Conservation (phyloP, 2,329 filamentous ascomycete species). For the Alternaria hordeiaustralica region DNA sequence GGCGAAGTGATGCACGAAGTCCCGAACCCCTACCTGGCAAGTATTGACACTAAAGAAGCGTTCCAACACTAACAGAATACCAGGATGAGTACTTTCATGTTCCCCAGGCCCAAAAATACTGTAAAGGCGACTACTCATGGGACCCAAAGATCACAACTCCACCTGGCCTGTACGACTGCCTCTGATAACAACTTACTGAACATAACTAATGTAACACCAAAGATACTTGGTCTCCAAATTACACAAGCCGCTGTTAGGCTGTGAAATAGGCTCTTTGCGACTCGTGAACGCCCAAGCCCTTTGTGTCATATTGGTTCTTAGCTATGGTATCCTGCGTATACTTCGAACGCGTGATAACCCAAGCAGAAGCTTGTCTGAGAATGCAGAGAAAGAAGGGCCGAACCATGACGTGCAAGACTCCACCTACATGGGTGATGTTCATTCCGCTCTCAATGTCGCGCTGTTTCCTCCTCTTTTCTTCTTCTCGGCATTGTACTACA, state of each 20-base stretch:
- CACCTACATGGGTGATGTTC: constrained; percentile 52
- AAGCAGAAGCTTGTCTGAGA: not conserved
- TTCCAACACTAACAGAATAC: not conserved
- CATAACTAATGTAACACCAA: constrained; percentile 35
- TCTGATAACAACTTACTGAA: not conserved
- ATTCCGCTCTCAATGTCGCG: constrained; percentile 78
- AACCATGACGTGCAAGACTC: constrained; percentile 18
- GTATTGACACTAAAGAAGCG: constrained; percentile 21
- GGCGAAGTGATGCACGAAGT: constrained; percentile 56
- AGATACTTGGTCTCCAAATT: constrained; percentile 54
- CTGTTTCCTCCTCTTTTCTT: constrained; percentile 93
- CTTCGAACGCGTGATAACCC: constrained; percentile 14
- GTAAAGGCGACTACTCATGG: constrained; percentile 75
- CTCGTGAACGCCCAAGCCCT: constrained; percentile 49
- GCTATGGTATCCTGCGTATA: constrained; percentile 30
- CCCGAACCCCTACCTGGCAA: constrained; percentile 65
- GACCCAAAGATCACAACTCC: constrained; percentile 98
- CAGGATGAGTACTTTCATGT: constrained; percentile 90
- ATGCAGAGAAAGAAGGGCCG: not conserved
- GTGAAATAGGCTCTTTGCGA: constrained; percentile 48
- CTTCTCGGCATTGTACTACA: constrained; percentile 95
- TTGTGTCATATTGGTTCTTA: constrained; percentile 42
- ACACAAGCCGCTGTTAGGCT: constrained; percentile 48
- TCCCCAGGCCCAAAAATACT: constrained; percentile 89
- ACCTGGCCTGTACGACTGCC: constrained; percentile 69